Evolutionary conservation across 2,329 filamentous ascomycete genomes (phyloP), one percentile per base, ranked within the genome.

Genomic region (Periconia sp.): DNA sequence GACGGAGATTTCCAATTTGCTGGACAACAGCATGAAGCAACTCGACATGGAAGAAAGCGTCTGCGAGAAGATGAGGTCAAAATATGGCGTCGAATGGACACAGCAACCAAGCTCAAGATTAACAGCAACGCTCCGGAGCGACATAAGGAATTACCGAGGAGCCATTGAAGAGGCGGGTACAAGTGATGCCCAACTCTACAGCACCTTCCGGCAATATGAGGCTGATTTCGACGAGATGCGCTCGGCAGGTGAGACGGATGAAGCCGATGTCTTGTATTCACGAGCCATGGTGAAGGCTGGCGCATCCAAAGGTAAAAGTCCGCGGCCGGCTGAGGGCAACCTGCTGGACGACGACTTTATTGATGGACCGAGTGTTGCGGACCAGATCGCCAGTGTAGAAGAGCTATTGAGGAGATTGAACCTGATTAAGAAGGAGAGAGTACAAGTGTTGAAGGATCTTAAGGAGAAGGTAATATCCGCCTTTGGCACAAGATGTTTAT

Each of bases 31-130:
- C 58, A 85, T 86, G 41, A 95, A 95, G 67, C 88, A 95, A 61
- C 74, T 99, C 29, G 94, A 99, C 56, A 91, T 94, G 84, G 94
- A 99, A 69, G 95, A 97, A 73, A 95, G 89, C 42, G 89, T 97
- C 0, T 99, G 94, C 68, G 94, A 99, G 70, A 99, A 97, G 77
- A 99, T 99, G 94, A 84, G 94, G 33, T 95, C 91, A 10, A 99
- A 99, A 68, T 97, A 97, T 66, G 92, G 92, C 41, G 81, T 80
- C 19, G 92, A 97, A 40, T 99, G 94, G 94, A 96, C 90, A 13
- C 94, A 99, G 62, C 94, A 99, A 63, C 94, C 94, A 9, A 97
- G 92, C 66, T 89, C 89, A 22, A 81, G 89, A 43, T 79, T 99
- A 28, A 99, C 92, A 1, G 85, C 88, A 4, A 97, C 92, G 0